Evolutionary conservation across 805 yeast species (phyloP).

Genomic region (Starmerella floris): DNA sequence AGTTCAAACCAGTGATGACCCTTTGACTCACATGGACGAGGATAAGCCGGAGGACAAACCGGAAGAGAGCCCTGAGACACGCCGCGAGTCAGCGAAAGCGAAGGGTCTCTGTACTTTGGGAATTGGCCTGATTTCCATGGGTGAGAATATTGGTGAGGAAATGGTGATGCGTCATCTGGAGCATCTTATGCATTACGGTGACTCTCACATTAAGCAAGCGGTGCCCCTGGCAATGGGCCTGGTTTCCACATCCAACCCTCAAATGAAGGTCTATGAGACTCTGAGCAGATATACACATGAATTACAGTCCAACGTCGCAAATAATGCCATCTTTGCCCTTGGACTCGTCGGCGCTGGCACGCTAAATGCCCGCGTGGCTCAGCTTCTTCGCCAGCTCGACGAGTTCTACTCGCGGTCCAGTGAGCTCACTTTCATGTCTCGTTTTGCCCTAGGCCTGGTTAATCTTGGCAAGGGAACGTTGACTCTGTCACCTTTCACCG

Average conservation of each 20-base stretch:
- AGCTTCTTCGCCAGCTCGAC: slow-evolving; percentile 85
- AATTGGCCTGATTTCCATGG: slow-evolving; percentile 87
- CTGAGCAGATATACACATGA: slow-evolving; percentile 94
- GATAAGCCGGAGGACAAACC: slow-evolving; percentile 15
- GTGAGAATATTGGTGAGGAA: slow-evolving; percentile 95
- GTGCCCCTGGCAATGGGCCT: slow-evolving; percentile 98
- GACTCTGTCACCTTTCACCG: slow-evolving; percentile 76
- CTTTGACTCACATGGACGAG: slow-evolving; percentile 14
- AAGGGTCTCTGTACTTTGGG: slow-evolving; percentile 91
- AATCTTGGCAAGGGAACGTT: slow-evolving; percentile 94
- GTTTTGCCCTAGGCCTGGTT: slow-evolving; percentile 88
- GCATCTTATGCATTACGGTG: slow-evolving; percentile 96
- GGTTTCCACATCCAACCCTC: slow-evolving; percentile 84
- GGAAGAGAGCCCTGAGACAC: slow-evolving; percentile 21
- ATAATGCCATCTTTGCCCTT: slow-evolving; percentile 90
- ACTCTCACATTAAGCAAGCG: slow-evolving; percentile 75
- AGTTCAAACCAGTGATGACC: slow-evolving; percentile 19
- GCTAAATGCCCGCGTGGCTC: slow-evolving; percentile 94
- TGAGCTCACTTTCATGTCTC: slow-evolving; percentile 79
- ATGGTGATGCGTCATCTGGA: slow-evolving; percentile 96
- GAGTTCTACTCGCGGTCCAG: slow-evolving; percentile 82
- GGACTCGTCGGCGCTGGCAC: slow-evolving; percentile 98
- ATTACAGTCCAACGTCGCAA: slow-evolving; percentile 83
- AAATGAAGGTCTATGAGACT: slow-evolving; percentile 93
- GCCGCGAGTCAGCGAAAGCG: slow-evolving; percentile 34